Evolutionary conservation across 768 basidiomycete species (phyloP), one percentile per base, ranked within the genome.

Genomic region (Trametes villosa): DNA sequence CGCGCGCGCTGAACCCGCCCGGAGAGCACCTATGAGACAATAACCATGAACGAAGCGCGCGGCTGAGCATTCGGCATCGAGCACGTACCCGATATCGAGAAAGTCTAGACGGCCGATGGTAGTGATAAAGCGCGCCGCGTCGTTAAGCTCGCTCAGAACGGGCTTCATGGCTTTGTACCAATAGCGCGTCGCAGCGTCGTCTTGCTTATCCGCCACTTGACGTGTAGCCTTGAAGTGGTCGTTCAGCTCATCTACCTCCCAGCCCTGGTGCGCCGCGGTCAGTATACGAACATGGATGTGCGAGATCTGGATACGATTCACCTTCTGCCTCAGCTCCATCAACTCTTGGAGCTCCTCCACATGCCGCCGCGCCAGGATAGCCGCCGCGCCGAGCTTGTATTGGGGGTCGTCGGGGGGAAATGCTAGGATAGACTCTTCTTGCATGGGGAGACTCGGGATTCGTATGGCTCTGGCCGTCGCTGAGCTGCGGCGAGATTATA

Each of bases 11-110:
- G 56, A 70, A 70, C 4, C 68, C 67, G 4, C 68, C 66, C 3
- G 68, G 68, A 26, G 65, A 64, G 38, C 68, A 68, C 20, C 67
- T 70, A 27, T n/a, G n/a, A n/a, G n/a, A n/a, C n/a, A n/a, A n/a
- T n/a, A n/a, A n/a, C n/a, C n/a, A n/a, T n/a, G n/a, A n/a, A n/a
- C n/a, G n/a, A n/a, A n/a, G n/a, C n/a, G n/a, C n/a, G n/a, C n/a
- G n/a, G n/a, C n/a, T n/a, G n/a, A n/a, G n/a, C n/a, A n/a, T n/a
- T n/a, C 15, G 9, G 17, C 9, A 29, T 18, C 29, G 26, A 2
- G 8, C 4, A 45, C 63, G 26, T 41, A 68, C 68, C 68, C 61
- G 17, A 69, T 24, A 44, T 69, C 66, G 9, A 69, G 57, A 29
- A 69, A 69, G 20, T 45, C 36, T 20, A 65, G 36, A 4, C 29